Conservation (phyloP, 345 rosid species). For the Passiflora organensis region DNA sequence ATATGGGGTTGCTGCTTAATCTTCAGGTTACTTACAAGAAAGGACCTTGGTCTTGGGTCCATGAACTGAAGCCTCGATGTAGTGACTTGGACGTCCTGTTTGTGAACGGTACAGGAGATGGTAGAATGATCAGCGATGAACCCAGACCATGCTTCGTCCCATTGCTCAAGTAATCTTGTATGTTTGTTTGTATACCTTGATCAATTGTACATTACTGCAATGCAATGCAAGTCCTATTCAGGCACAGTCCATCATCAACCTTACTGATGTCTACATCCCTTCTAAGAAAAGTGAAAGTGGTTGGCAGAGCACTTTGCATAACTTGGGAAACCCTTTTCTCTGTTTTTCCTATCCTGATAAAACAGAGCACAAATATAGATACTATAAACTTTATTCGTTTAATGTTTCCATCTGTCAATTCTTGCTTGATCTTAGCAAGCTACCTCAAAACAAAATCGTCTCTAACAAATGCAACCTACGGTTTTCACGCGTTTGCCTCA, state of each 20-base stretch:
- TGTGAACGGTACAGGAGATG: conserved; percentile 10
- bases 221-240: no score
- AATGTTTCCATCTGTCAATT: not conserved
- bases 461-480: not conserved
- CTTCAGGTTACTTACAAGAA: conserved; percentile 18
- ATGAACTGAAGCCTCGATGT: conserved; percentile 20
- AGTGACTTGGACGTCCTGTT: conserved; percentile 6
- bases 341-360: no score
- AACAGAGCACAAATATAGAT: no score
- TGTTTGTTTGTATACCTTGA: not conserved
- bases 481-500: not conserved
- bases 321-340: no score
- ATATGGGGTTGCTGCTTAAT: conserved; percentile 6
- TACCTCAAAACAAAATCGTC: not conserved
- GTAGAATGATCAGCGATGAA: not conserved
- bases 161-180: conserved; percentile 4
- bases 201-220: no score
- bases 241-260: no score
- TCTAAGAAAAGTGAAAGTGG: no score
- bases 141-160: conserved; percentile 17
- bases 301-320: no score
- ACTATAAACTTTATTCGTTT: no score
- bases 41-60: conserved; percentile 27
- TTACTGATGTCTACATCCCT: no score
- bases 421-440: not conserved